phyloP scores from a whole-genome alignment of 768 basidiomycete species.

The Hygrocybe coccinea region DNA sequence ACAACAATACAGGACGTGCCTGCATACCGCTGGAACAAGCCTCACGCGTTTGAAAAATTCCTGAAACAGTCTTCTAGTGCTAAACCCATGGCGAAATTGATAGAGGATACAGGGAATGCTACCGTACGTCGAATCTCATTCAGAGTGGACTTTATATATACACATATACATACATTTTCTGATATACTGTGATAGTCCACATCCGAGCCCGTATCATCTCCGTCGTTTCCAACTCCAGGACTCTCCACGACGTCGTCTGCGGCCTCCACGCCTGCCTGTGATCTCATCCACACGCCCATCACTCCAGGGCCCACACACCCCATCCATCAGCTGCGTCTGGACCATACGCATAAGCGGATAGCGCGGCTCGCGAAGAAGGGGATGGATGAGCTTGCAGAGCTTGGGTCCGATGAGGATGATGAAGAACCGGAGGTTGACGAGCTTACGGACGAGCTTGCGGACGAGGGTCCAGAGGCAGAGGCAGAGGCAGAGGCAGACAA shows the following conservation, averaged over 20 bases:
- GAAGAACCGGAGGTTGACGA: neutral
- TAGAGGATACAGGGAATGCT: neutral
- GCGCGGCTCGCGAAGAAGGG: slow-evolving; percentile 6
- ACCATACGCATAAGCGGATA: slow-evolving; percentile 5
- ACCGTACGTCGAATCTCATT: neutral
- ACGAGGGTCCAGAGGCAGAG: neutral
- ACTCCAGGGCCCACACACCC: slow-evolving; percentile 2
- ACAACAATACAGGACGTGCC: neutral
- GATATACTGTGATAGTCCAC: neutral
- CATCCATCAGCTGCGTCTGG: slow-evolving; percentile 1
- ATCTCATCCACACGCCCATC: neutral
- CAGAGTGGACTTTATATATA: too few relatives aligned
- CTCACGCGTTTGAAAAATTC: neutral
- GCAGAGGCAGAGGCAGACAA: neutral
- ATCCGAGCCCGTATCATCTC: neutral
- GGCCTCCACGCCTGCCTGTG: neutral
- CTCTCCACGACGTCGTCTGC: neutral
- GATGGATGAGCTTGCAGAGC: neutral
- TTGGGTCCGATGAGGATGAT: neutral
- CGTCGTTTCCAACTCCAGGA: neutral
- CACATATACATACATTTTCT: too few relatives aligned
- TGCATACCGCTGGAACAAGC: neutral
- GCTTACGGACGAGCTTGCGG: neutral
- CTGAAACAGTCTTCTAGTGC: neutral
- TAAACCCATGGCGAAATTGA: neutral